These are phyloP conservation scores for Rhynchospora breviuscula DNA, from an alignment of 176 grass and related monocot species.

Conservation along the genomic window DNA sequence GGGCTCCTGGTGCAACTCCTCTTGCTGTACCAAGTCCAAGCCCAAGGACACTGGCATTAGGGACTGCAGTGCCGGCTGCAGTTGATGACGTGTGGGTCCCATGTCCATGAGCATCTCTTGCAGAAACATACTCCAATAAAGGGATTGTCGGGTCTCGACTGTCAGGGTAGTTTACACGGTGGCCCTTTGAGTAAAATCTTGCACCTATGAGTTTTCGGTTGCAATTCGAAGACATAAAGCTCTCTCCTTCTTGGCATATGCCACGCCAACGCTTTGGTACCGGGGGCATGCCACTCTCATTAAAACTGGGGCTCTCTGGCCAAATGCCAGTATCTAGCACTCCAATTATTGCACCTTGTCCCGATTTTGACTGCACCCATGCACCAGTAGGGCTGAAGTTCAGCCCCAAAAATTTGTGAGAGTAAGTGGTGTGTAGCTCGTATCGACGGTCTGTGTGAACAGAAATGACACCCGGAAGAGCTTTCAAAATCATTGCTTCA, in stretches of 20 bases:
- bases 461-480: slow-evolving; percentile 47
- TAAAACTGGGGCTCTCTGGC: slow-evolving; percentile 88
- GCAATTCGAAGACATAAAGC: slow-evolving; percentile 52
- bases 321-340: slow-evolving; percentile 94
- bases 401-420: slow-evolving; percentile 72
- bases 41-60: slow-evolving; percentile 47
- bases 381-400: slow-evolving; percentile 41
- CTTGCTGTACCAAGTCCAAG: slow-evolving; percentile 43
- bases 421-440: slow-evolving; percentile 83
- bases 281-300: slow-evolving; percentile 64
- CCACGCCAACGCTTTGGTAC: slow-evolving; percentile 52
- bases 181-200: slow-evolving; percentile 85
- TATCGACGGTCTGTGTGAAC: slow-evolving; percentile 56
- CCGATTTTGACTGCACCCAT: slow-evolving; percentile 59
- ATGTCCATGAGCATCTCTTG: slow-evolving; percentile 77
- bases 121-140: slow-evolving; percentile 64
- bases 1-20: slow-evolving; percentile 53
- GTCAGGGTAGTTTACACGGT: slow-evolving; percentile 67
- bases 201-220: slow-evolving; percentile 93
- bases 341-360: slow-evolving; percentile 54
- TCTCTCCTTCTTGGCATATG: slow-evolving; percentile 63
- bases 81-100: slow-evolving; percentile 75
- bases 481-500: slow-evolving; percentile 45
- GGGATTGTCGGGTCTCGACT: slow-evolving; percentile 28
- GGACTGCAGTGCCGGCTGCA: slow-evolving; percentile 40